phyloP scores from a whole-genome alignment of 768 basidiomycete species.

The Boletus reticulatus region DNA sequence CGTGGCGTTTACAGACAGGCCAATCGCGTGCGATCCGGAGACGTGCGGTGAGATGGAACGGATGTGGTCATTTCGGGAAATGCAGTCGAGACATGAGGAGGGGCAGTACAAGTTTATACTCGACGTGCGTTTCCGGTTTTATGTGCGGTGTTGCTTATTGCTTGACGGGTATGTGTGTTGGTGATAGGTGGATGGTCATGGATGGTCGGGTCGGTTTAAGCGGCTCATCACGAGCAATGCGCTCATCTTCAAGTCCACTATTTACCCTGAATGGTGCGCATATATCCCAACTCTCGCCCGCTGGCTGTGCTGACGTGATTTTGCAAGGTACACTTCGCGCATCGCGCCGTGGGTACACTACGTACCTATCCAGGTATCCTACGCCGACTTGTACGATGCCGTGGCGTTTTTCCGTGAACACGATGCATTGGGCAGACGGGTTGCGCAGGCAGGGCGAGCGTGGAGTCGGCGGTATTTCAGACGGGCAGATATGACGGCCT shows the following conservation, averaged over 20 bases:
- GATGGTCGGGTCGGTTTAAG: conserved; percentile 71
- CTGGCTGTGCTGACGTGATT: too few relatives aligned
- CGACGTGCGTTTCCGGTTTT: conserved; percentile 38
- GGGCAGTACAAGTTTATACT: conserved; percentile 60
- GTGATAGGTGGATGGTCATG: conserved; percentile 58
- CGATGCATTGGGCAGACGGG: conserved; percentile 55
- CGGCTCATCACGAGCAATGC: conserved; percentile 60
- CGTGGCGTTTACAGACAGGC: conserved; percentile 48
- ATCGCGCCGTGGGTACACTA: conserved; percentile 73
- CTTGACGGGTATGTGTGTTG: not conserved
- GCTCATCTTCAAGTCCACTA: conserved; percentile 64
- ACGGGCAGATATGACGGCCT: conserved; percentile 56
- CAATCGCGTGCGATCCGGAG: conserved; percentile 39
- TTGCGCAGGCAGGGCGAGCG: conserved; percentile 52
- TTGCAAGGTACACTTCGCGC: conserved; percentile 50
- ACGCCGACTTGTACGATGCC: conserved; percentile 67
- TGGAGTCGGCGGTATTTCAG: conserved; percentile 63
- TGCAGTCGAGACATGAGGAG: conserved; percentile 46
- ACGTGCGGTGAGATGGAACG: conserved; percentile 42
- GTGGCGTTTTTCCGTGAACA: conserved; percentile 73
- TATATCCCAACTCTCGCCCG: too few relatives aligned
- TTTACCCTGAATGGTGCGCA: conserved; percentile 68
- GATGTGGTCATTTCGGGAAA: conserved; percentile 49
- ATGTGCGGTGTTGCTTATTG: not conserved
- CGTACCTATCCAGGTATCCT: conserved; percentile 63